Conservation (phyloP, 805 yeast genomes). For the Yarrowia bubula region DNA sequence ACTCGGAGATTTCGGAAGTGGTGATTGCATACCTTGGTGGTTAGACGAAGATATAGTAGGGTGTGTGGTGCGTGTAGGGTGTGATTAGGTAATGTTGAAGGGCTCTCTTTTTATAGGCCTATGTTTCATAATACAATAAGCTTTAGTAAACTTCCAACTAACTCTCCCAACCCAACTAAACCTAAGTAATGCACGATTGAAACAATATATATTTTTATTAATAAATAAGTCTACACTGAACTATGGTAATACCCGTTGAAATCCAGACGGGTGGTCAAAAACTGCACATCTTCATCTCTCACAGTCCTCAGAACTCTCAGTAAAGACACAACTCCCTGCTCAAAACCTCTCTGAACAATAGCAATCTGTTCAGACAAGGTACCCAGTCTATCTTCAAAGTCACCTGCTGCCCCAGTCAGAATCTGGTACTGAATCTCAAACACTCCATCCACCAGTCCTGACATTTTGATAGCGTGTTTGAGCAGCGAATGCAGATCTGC, state of each 20-base stretch:
- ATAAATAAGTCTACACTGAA: background rate
- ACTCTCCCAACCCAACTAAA: too few relatives aligned
- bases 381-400: slow-evolving; percentile 29
- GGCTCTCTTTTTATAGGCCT: too few relatives aligned
- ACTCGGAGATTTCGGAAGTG: background rate
- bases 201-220: too few relatives aligned
- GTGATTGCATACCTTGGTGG: too few relatives aligned
- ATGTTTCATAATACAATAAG: too few relatives aligned
- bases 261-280: slow-evolving; percentile 40
- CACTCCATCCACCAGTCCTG: slow-evolving; percentile 32
- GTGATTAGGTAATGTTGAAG: too few relatives aligned
- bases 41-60: too few relatives aligned
- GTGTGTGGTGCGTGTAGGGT: too few relatives aligned
- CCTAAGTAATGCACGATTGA: too few relatives aligned
- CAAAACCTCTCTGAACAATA: slow-evolving; percentile 32
- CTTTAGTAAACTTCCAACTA: too few relatives aligned
- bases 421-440: slow-evolving; percentile 32
- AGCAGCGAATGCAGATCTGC: slow-evolving; percentile 39
- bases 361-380: slow-evolving; percentile 30
- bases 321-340: slow-evolving; percentile 32
- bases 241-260: slow-evolving; percentile 39
- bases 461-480: slow-evolving; percentile 35
- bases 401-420: slow-evolving; percentile 8
- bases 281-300: slow-evolving; percentile 39
- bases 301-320: slow-evolving; percentile 35